Base-by-base conservation (phyloP, 2,329 filamentous ascomycete genomes). In the Hypoxylon sp. region DNA sequence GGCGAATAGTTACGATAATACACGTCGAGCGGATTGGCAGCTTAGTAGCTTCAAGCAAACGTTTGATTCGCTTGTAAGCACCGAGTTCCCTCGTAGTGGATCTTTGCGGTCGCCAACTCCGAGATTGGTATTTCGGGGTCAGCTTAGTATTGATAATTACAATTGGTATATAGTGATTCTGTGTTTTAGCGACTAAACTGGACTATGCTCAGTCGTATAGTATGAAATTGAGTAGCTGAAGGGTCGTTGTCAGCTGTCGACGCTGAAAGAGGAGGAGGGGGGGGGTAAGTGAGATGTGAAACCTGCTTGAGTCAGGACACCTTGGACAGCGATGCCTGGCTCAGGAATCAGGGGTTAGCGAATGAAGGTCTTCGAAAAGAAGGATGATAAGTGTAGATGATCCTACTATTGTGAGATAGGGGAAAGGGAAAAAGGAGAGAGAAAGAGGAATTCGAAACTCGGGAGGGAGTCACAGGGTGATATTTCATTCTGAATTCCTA, bases 391-490 rank as follows among this genome's bases (percentile, higher is more conserved):
- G 39, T 52, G 19, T 56, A 46, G 35, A 48, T 14, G 57, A 53
- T 53, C 55, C 57, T 59, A 55, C 26, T 24, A 65, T 60, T 37
- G 39, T 61, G 53, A 63, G 50, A 56, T 52, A 59, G 62, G 51
- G 64, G 61, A 64, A 61, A 71, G 35, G 59, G 64, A 68, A 72
- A 68, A 29, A 62, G 74, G 70, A 67, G 29, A 65, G n/a, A 44
- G 54, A 50, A 55, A 66, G 26, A 44, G 22, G 35, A 63, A 17
- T 57, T 68, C 47, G 47, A 62, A 63, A 35, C 64, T 63, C 71
- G 76, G 74, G 74, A 75, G 75, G 76, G 77, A 78, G 77, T 77
- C 76, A 78, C 64, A 46, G 66, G 70, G 60, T 70, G 76, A 76
- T 79, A 78, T 79, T 78, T 79, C 75, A 78, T 69, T 69, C 63